A percentile compares a stretch with the other conserved stretches of the same genome.
Conservation (phyloP, 1,139 yeast species). For the Zhuliangozyma blackwelliae region DNA sequence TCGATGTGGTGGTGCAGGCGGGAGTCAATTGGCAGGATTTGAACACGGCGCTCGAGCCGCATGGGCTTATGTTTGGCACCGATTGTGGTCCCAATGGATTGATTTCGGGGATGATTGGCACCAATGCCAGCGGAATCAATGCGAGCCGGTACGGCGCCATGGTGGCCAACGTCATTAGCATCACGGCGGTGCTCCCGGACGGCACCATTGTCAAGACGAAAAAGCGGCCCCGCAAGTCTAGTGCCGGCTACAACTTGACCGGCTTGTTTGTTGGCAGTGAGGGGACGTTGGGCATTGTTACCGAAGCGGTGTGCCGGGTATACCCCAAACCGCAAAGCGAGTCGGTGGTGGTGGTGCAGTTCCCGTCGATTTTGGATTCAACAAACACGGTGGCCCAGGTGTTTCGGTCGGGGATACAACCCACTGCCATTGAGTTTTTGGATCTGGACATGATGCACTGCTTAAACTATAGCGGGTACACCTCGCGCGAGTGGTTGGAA, state of each 20-base stretch:
- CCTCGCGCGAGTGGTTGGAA: conserved; percentile 50
- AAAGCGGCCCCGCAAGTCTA: conserved; percentile 41
- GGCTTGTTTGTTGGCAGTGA: conserved; percentile 44
- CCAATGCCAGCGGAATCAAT: conserved; percentile 44
- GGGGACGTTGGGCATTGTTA: conserved; percentile 43
- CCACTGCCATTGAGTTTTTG: conserved; percentile 40
- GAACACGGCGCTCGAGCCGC: conserved; percentile 24
- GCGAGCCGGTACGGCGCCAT: conserved; percentile 46
- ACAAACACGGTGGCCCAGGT: conserved; percentile 41
- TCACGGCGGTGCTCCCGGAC: conserved; percentile 43
- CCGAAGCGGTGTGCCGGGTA: conserved; percentile 41
- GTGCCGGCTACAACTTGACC: conserved; percentile 44
- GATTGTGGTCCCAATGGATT: conserved; percentile 45
- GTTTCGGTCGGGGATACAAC: conserved; percentile 37
- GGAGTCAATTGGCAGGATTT: conserved; percentile 45
- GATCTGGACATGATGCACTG: conserved; percentile 45
- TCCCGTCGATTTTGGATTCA: conserved; percentile 35
- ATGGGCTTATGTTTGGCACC: conserved; percentile 37
- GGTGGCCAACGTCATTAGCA: conserved; percentile 38
- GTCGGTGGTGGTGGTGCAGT: conserved; percentile 43
- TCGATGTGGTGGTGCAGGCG: conserved; percentile 41
- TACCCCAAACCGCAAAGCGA: conserved; percentile 38
- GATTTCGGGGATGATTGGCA: conserved; percentile 43
- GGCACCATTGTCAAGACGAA: conserved; percentile 42
- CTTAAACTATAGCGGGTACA: conserved; percentile 41